A percentile compares a stretch with the other conserved stretches of the same genome.
These are phyloP conservation scores for Phycomyces blakesleeanus DNA, from an alignment of 192 early-diverging fungal species.

Conservation along the genomic window DNA sequence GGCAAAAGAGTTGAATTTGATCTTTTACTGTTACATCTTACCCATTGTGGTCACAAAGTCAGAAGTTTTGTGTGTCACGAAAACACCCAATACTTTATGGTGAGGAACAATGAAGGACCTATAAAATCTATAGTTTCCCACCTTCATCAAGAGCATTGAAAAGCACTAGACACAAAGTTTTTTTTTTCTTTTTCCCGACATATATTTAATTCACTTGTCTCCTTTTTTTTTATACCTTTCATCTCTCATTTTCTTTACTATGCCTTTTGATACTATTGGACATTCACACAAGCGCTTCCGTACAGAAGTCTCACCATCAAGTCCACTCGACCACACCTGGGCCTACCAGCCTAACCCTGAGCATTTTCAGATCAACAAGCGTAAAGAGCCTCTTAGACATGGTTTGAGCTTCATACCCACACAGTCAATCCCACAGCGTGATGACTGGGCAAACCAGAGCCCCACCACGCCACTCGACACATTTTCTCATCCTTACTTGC, in stretches of 20 bases:
- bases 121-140: no score
- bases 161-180: no score
- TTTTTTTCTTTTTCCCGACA: neutral
- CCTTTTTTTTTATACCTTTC: neutral
- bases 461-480: neutral
- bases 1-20: no score
- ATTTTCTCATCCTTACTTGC: slow-evolving; percentile 2
- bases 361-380: slow-evolving; percentile 7
- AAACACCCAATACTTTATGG: no score
- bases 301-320: neutral
- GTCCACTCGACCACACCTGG: slow-evolving; percentile 3
- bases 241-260: slow-evolving; percentile 3
- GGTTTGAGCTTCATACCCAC: slow-evolving; percentile 6
- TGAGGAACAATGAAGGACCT: no score
- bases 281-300: slow-evolving; percentile 24
- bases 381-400: no score
- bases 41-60: no score
- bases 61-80: no score
- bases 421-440: neutral
- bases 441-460: neutral
- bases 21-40: no score
- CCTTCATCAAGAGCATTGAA: no score
- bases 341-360: slow-evolving; percentile 9
- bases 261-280: slow-evolving; percentile 32
- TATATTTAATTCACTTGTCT: slow-evolving; percentile 9